Percentiles rank a stretch among this genome's conserved stretches.
Evolutionary conservation across 345 rosid species (phyloP).

Genomic region (Gossypium mustelinum): DNA sequence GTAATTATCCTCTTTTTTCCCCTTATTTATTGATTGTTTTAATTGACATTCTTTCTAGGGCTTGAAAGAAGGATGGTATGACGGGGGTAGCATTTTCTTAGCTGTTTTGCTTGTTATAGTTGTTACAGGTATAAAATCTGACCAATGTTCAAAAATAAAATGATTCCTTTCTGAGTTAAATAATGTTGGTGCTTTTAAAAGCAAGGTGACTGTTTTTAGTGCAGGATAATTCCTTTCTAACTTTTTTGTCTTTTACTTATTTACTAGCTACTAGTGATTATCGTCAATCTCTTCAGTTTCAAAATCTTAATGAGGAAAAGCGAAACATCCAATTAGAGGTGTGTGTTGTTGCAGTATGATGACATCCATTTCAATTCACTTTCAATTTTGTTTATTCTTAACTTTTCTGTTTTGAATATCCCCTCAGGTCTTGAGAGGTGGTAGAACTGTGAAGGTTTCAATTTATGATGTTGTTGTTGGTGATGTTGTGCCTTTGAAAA

Average conservation of each 20-base stretch:
- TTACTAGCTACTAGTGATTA: constrained; percentile 81
- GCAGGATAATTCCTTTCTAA: background rate
- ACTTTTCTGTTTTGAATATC: background rate
- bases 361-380: background rate
- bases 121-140: constrained; percentile 69
- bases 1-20: background rate
- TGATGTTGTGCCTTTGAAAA: constrained; percentile 88
- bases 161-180: background rate
- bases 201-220: background rate
- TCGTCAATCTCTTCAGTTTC: constrained; percentile 98
- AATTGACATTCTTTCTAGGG: constrained; percentile 50
- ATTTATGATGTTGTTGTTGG: constrained; percentile 96
- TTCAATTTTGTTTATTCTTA: background rate
- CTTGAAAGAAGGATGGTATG: constrained; percentile 83
- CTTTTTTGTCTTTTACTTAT: background rate
- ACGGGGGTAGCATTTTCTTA: constrained; percentile 94
- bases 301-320: constrained; percentile 88
- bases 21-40: background rate
- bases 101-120: constrained; percentile 89
- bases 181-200: background rate
- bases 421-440: constrained; percentile 79
- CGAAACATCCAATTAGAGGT: constrained; percentile 95
- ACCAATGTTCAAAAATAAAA: background rate
- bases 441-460: constrained; percentile 72
- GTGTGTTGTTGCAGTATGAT: constrained; percentile 13